Conservation (phyloP, 192 early-diverging fungal genomes). For the Phlyctochytrium bullatum region DNA sequence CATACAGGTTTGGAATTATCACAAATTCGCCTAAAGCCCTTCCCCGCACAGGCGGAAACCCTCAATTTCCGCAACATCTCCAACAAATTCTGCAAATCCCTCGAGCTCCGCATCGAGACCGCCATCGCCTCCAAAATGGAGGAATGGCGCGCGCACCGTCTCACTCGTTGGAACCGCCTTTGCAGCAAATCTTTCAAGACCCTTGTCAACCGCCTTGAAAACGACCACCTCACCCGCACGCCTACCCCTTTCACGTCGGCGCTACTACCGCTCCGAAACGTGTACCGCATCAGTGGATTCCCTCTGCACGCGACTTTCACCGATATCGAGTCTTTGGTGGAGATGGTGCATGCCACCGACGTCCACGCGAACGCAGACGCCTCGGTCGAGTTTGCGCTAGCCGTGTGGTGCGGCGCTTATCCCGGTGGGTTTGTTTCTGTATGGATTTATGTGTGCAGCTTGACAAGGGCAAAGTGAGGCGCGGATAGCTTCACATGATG, state of each 20-base stretch:
- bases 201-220: constrained; percentile 37
- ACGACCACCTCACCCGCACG: constrained; percentile 22
- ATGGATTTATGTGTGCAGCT: constrained; percentile 40
- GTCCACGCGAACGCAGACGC: constrained; percentile 31
- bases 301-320: constrained; percentile 35
- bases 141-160: constrained; percentile 40
- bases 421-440: constrained; percentile 39
- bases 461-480: constrained; percentile 17
- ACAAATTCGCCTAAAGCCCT: constrained; percentile 3
- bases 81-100: constrained; percentile 26
- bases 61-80: constrained; percentile 31
- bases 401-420: constrained; percentile 41
- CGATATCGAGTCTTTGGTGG: constrained; percentile 35
- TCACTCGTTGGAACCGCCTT: constrained; percentile 57
- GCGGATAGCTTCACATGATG: too few species aligned
- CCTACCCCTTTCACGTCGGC: not conserved
- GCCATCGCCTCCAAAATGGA: constrained; percentile 43
- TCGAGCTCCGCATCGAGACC: constrained; percentile 43
- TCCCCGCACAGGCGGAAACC: constrained; percentile 26
- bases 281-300: constrained; percentile 39
- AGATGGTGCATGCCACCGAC: constrained; percentile 37
- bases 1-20: constrained; percentile 24
- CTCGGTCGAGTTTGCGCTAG: constrained; percentile 38
- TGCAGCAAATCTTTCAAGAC: constrained; percentile 40
- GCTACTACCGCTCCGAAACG: constrained; percentile 5